Conservation (phyloP, 495 filamentous ascomycete genomes). For the Aeminium ludgeri region DNA sequence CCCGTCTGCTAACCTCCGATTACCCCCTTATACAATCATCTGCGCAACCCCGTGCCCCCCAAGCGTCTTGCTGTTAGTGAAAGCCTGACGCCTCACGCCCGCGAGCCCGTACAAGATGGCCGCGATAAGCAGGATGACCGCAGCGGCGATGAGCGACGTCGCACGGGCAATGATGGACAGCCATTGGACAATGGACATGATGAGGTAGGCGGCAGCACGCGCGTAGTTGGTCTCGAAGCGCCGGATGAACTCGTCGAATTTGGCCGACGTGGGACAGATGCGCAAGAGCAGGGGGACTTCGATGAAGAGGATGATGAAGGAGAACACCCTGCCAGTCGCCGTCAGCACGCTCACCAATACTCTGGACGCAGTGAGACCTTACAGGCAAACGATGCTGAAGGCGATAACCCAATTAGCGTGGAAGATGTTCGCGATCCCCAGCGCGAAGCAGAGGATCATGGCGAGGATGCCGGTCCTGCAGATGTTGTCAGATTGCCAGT, state of each 20-base stretch:
- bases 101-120: slow-evolving; percentile 70
- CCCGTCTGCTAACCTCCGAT: not conserved
- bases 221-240: slow-evolving; percentile 89
- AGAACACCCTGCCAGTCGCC: slow-evolving; percentile 41
- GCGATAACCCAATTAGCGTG: slow-evolving; percentile 49
- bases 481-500: slow-evolving; percentile 3
- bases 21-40: slow-evolving; percentile 76
- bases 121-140: slow-evolving; percentile 62
- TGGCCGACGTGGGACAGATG: slow-evolving; percentile 87
- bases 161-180: slow-evolving; percentile 44
- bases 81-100: slow-evolving; percentile 78
- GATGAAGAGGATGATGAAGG: slow-evolving; percentile 84
- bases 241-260: slow-evolving; percentile 83
- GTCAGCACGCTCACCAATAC: no score
- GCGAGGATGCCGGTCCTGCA: slow-evolving; percentile 80
- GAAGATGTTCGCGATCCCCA: slow-evolving; percentile 88
- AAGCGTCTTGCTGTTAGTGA: slow-evolving; percentile 91
- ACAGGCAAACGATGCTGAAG: slow-evolving; percentile 78
- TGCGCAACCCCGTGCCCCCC: slow-evolving; percentile 88
- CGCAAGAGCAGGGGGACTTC: slow-evolving; percentile 91
- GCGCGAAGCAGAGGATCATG: slow-evolving; percentile 87
- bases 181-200: slow-evolving; percentile 73
- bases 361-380: no score
- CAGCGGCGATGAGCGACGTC: slow-evolving; percentile 70
- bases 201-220: slow-evolving; percentile 76